Conservation (phyloP, 495 filamentous ascomycete genomes). For the Annulohypoxylon maeteangense region DNA sequence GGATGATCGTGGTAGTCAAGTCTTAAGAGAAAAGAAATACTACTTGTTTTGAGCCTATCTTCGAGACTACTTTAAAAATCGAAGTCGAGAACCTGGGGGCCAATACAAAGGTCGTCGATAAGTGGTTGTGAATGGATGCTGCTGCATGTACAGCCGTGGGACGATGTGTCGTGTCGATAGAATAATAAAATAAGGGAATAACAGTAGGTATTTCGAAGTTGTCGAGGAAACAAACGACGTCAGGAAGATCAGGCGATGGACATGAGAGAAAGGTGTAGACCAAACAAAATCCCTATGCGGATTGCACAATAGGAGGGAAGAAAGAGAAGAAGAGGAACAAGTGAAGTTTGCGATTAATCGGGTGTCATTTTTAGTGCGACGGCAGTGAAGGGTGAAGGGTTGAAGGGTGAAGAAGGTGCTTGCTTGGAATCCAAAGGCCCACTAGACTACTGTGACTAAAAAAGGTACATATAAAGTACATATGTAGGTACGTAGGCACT, state of each 20-base stretch:
- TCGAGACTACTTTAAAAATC: slow-evolving; percentile 21
- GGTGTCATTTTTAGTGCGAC: slow-evolving; percentile 47
- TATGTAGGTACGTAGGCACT: slow-evolving; percentile 22
- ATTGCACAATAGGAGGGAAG: slow-evolving; percentile 31
- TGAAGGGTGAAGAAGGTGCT: slow-evolving; percentile 8
- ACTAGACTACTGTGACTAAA: slow-evolving; percentile 10
- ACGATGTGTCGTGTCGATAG: slow-evolving; percentile 28
- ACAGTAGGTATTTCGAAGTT: slow-evolving; percentile 26
- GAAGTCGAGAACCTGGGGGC: slow-evolving; percentile 24
- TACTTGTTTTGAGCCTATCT: slow-evolving; percentile 14
- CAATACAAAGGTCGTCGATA: slow-evolving; percentile 28
- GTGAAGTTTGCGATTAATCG: slow-evolving; percentile 45
- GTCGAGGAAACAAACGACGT: slow-evolving; percentile 37
- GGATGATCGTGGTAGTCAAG: slow-evolving; percentile 3
- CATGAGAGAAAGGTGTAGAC: slow-evolving; percentile 28
- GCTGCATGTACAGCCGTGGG: slow-evolving; percentile 34
- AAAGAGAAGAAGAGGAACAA: slow-evolving; percentile 34
- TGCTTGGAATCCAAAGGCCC: slow-evolving; percentile 31
- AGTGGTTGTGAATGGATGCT: slow-evolving; percentile 21
- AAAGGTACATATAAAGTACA: slow-evolving; percentile 1
- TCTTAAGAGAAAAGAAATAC: slow-evolving; percentile 20
- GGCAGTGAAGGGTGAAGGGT: slow-evolving; percentile 33
- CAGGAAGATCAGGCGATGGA: slow-evolving; percentile 22
- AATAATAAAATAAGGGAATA: slow-evolving; percentile 26
- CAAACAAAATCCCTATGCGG: slow-evolving; percentile 23